Conservation (phyloP, 2,329 filamentous ascomycete species). For the Aureobasidium sp. region DNA sequence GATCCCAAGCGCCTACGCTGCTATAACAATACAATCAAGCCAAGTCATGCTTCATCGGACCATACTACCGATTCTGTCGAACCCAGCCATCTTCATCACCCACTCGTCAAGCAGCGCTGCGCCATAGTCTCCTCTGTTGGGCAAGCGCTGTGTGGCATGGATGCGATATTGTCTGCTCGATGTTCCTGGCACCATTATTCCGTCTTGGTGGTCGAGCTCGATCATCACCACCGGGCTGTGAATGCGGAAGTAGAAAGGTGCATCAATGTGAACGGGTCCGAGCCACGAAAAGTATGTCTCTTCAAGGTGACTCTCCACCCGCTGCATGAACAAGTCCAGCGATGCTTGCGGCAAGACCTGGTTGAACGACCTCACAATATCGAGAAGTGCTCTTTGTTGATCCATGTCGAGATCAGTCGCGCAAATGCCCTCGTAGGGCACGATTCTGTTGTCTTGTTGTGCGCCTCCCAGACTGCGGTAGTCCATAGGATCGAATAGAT, state of each 20-base stretch:
- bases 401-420: constrained; percentile 40
- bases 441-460: constrained; percentile 65
- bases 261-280: constrained; percentile 54
- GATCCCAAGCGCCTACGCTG: not conserved
- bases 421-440: constrained; percentile 59
- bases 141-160: constrained; percentile 62
- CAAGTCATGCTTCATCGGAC: not conserved
- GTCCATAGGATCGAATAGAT: constrained; percentile 37
- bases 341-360: constrained; percentile 55
- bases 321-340: constrained; percentile 44
- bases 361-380: constrained; percentile 55
- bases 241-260: constrained; percentile 68
- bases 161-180: constrained; percentile 66
- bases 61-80: constrained; percentile 10
- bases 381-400: constrained; percentile 44
- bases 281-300: constrained; percentile 77
- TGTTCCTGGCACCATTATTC: constrained; percentile 62
- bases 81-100: constrained; percentile 11
- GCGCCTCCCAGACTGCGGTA: constrained; percentile 70
- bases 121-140: constrained; percentile 69
- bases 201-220: constrained; percentile 74
- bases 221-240: constrained; percentile 65
- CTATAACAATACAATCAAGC: not conserved
- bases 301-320: constrained; percentile 46
- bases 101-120: constrained; percentile 29